phyloP scores from a whole-genome alignment of 148 eudicot species.

The Rhododendron ovatum region DNA sequence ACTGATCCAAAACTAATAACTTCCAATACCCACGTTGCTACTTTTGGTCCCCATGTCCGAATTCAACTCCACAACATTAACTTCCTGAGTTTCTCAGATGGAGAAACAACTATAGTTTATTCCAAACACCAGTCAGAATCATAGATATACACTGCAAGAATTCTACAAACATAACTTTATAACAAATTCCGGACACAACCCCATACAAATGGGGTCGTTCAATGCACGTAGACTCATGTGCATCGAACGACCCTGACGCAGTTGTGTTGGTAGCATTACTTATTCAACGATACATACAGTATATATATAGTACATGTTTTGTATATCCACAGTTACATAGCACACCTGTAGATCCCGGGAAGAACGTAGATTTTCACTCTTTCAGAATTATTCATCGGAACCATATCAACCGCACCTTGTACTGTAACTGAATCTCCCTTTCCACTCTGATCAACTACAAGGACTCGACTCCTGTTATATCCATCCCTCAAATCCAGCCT shows the following conservation, averaged over 20 bases:
- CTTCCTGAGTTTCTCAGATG: background rate
- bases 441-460: slow-evolving; percentile 70
- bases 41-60: background rate
- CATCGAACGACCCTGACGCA: too few species aligned
- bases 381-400: slow-evolving; percentile 53
- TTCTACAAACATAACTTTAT: background rate
- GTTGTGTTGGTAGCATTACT: background rate
- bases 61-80: background rate
- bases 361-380: slow-evolving; percentile 66
- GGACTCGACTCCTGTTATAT: slow-evolving; percentile 19
- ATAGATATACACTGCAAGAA: background rate
- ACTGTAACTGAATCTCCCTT: slow-evolving; percentile 67
- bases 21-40: slow-evolving; percentile 3
- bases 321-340: background rate
- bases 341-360: slow-evolving; percentile 89
- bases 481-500: background rate
- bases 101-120: background rate
- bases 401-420: slow-evolving; percentile 85
- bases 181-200: background rate
- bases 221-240: background rate
- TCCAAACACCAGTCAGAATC: background rate
- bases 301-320: background rate
- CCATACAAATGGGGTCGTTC: background rate
- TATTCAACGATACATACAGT: background rate
- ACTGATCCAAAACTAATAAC: background rate